Conservation (phyloP, 1,139 yeast genomes). For the Magnusiomyces ingens region DNA sequence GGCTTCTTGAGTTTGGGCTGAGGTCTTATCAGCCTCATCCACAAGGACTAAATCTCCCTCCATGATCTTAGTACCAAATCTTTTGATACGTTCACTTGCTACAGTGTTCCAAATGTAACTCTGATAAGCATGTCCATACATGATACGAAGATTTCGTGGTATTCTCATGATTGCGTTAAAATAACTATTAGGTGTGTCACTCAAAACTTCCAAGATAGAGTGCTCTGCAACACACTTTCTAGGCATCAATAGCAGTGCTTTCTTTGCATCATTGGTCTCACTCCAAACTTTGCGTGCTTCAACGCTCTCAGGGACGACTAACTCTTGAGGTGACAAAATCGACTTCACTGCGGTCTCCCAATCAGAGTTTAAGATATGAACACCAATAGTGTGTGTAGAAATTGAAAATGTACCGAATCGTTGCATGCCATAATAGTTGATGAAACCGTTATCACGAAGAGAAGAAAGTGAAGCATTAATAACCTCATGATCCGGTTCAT, state of each 20-base stretch:
- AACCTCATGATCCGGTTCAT: constrained; percentile 36
- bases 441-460: constrained; percentile 63
- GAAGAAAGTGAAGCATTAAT: constrained; percentile 51
- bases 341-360: constrained; percentile 78
- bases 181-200: constrained; percentile 44
- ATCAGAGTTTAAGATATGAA: constrained; percentile 57
- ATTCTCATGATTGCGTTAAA: constrained; percentile 82
- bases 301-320: constrained; percentile 72
- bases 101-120: constrained; percentile 90
- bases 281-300: constrained; percentile 83
- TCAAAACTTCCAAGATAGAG: constrained; percentile 56
- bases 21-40: constrained; percentile 17
- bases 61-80: constrained; percentile 62
- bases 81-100: constrained; percentile 67
- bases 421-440: constrained; percentile 95
- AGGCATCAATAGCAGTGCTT: constrained; percentile 73
- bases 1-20: constrained; percentile 14
- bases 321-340: constrained; percentile 75
- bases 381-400: constrained; percentile 84
- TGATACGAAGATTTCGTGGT: constrained; percentile 84
- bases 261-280: constrained; percentile 57
- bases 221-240: constrained; percentile 80
- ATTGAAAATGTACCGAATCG: constrained; percentile 93
- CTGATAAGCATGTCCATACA: constrained; percentile 97
- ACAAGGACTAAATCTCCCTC: constrained; percentile 78